Evolutionary conservation across 805 yeast species (phyloP).

Genomic region (Saccharomycopsis sp.): DNA sequence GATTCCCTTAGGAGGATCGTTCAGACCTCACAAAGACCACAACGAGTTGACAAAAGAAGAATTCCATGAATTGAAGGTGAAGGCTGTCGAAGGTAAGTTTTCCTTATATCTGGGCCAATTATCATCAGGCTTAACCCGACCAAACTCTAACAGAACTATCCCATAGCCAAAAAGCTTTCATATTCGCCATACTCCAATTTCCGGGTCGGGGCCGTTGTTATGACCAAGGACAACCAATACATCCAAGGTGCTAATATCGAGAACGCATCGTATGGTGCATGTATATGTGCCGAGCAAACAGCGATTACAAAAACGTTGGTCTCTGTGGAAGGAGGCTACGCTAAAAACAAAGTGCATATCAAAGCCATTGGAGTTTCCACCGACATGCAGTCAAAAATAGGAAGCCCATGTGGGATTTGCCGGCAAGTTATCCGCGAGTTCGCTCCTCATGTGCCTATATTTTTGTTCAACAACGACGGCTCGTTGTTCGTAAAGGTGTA

Average conservation of each 20-base stretch:
- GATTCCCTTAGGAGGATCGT: conserved; percentile 4
- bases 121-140: too few relatives aligned
- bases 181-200: conserved; percentile 44
- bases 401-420: conserved; percentile 92
- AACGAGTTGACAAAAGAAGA: conserved; percentile 25
- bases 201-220: conserved; percentile 74
- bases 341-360: conserved; percentile 30
- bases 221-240: conserved; percentile 42
- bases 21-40: conserved; percentile 13
- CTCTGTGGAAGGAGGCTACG: conserved; percentile 25
- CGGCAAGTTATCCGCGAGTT: conserved; percentile 87
- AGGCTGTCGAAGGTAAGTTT: conserved; percentile 25
- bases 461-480: conserved; percentile 61
- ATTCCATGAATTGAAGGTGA: conserved; percentile 25
- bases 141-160: too few relatives aligned
- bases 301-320: conserved; percentile 53
- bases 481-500: conserved; percentile 37
- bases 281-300: conserved; percentile 71
- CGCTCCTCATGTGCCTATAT: conserved; percentile 49
- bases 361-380: conserved; percentile 63
- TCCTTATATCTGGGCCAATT: too few relatives aligned
- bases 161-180: conserved; percentile 34
- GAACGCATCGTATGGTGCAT: conserved; percentile 83
- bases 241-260: conserved; percentile 81
- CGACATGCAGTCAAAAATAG: conserved; percentile 45